Base-by-base conservation (phyloP, 2,329 filamentous ascomycete genomes). In the Knufia fluminis region DNA sequence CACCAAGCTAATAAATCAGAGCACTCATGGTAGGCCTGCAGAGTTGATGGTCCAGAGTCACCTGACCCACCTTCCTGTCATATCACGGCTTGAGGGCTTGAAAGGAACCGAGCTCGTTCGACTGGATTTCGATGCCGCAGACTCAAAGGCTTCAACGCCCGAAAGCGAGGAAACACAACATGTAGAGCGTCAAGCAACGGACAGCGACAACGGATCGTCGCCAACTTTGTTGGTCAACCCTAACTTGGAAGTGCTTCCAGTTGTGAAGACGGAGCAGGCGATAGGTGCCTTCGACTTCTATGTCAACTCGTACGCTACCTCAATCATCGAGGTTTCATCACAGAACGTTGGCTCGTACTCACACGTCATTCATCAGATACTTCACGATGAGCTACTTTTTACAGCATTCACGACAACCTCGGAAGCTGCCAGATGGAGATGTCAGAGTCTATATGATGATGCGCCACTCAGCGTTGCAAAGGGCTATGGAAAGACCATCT, bases 371-470 rank as follows among this genome's bases (percentile, higher is more conserved):
- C 38, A 41, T 6, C 38, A 41, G n/a, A 24, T 41, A 7, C 38
- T 41, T 4, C 38, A 41, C 22, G 38, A 41, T 17, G 38, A 41
- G 38, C 38, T 41, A 17, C 22, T 41, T 9, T 41, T 41, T n/a
- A 41, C 38, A 6, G 38, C 38, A 22, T 41, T 41, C 17, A 41
- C 38, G n/a, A 41, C 38, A 24, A 19, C 8, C 38, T 41, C 38
- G 9, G 38, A 41, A 41, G 38, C 38, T n/a, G 38, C 38, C 6
- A 9, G 38, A 17, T 41, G 38, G 38, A 22, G 38, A 24, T 19
- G 8, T 6, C 8, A 41, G 16, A 41, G 38, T 17, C 38, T 41
- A 6, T 41, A 41, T n/a, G 38, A 23, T 6, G 38, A 41, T 14
- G 19, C 38, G 38, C 38, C 38, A 3, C 19, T 41, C 17, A 10